phyloP scores from a whole-genome alignment of 2,329 filamentous ascomycete species.

The Thielaviopsis ethacetica region DNA sequence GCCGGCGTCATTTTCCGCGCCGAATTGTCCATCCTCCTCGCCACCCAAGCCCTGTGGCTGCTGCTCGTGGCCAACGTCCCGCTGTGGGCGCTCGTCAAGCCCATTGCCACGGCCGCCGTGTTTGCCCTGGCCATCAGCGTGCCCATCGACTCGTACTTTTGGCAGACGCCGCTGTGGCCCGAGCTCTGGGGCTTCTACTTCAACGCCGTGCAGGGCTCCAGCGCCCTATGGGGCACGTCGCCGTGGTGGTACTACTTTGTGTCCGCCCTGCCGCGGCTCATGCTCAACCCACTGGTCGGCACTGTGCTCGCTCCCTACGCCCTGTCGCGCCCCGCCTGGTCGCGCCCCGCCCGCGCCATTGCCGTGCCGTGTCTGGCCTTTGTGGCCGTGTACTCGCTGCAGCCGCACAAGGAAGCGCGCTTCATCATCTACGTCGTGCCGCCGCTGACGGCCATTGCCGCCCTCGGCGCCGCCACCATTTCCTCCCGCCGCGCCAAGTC shows the following conservation, averaged over 20 bases:
- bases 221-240: conserved; percentile 73
- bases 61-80: conserved; percentile 38
- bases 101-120: conserved; percentile 48
- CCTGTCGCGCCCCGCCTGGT: conserved; percentile 30
- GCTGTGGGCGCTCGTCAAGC: conserved; percentile 41
- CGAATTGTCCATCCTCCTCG: conserved; percentile 70
- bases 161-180: conserved; percentile 77
- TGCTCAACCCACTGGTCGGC: conserved; percentile 61
- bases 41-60: conserved; percentile 47
- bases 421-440: conserved; percentile 87
- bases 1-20: conserved; percentile 76
- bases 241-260: conserved; percentile 78
- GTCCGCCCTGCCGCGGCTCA: conserved; percentile 63
- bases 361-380: conserved; percentile 56
- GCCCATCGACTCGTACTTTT: conserved; percentile 80
- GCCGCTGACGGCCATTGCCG: conserved; percentile 59
- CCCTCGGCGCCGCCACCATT: conserved; percentile 56
- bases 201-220: conserved; percentile 73
- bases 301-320: conserved; percentile 38
- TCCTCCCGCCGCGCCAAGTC: conserved; percentile 50
- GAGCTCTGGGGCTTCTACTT: conserved; percentile 81
- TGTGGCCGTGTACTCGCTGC: conserved; percentile 63
- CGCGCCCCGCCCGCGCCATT: conserved; percentile 28
- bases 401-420: conserved; percentile 91
- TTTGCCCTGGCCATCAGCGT: conserved; percentile 55